phyloP scores from a whole-genome alignment of 2,329 filamentous ascomycete genomes.

The Hymenoscyphus scutula region DNA sequence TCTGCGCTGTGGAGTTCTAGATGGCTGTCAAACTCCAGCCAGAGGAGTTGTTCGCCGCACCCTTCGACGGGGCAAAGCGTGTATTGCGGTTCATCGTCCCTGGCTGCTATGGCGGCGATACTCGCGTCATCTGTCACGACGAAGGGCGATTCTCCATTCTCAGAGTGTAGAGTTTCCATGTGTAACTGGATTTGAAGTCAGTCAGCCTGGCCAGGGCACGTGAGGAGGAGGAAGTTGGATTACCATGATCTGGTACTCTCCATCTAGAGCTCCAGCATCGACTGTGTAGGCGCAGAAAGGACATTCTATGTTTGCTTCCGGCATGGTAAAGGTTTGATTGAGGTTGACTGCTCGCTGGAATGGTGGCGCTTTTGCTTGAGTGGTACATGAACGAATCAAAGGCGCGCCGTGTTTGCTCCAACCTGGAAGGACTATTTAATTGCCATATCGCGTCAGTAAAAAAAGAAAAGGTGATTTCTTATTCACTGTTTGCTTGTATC shows the following conservation, averaged over 20 bases:
- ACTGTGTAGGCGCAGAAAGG: constrained; percentile 42
- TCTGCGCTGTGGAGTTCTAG: constrained; percentile 51
- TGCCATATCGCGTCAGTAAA: background rate
- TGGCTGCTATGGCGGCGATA: constrained; percentile 21
- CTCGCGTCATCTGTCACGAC: constrained; percentile 31
- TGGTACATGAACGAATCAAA: background rate
- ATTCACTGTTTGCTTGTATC: background rate
- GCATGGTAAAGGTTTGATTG: constrained; percentile 15
- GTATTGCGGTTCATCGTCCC: constrained; percentile 41
- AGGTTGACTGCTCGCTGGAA: background rate
- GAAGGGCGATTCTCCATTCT: constrained; percentile 35
- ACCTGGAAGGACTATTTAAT: background rate
- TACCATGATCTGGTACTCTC: constrained; percentile 42
- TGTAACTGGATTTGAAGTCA: constrained; percentile 26
- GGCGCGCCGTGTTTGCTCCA: background rate
- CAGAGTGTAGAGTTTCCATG: constrained; percentile 35
- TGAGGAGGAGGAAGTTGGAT: constrained; percentile 14
- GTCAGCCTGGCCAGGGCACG: constrained; percentile 17
- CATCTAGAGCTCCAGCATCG: constrained; percentile 25
- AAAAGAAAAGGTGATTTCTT: background rate
- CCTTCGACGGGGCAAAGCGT: constrained; percentile 53
- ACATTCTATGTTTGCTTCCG: constrained; percentile 32
- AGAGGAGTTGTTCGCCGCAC: constrained; percentile 57
- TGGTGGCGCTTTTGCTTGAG: background rate
- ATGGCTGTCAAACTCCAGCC: constrained; percentile 55